Evolutionary conservation across 768 basidiomycete genomes (phyloP).

Genomic region (Kwoniella shandongensis): DNA sequence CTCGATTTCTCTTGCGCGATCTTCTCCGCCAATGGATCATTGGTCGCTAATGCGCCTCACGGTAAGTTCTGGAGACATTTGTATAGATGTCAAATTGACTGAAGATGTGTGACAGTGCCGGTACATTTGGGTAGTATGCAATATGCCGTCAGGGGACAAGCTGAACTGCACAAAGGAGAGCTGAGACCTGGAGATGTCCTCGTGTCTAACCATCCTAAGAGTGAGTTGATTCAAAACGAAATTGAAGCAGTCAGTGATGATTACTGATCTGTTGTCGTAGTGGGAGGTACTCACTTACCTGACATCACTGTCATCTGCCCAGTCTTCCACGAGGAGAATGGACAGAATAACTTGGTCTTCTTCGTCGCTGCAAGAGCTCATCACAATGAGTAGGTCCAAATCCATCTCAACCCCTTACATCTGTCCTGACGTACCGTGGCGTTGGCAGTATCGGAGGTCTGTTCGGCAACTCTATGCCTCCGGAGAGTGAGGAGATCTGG

Average conservation of each 20-base stretch:
- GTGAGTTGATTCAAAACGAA: background rate
- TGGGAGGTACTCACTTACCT: conserved; percentile 63
- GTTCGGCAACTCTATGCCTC: conserved; percentile 88
- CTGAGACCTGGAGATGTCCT: conserved; percentile 83
- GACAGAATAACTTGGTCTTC: conserved; percentile 58
- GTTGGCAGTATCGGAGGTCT: conserved; percentile 67
- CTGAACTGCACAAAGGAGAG: conserved; percentile 21
- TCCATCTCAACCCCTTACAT: too few species aligned
- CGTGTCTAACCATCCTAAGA: conserved; percentile 64
- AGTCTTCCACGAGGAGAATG: conserved; percentile 61
- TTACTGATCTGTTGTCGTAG: conserved; percentile 2
- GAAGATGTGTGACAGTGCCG: conserved; percentile 11
- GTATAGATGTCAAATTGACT: too few species aligned
- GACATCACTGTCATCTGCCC: conserved; percentile 94
- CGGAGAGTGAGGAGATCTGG: conserved; percentile 83
- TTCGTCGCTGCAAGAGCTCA: conserved; percentile 81
- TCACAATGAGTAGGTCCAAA: conserved; percentile 55
- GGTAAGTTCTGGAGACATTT: background rate
- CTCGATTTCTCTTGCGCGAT: conserved; percentile 87
- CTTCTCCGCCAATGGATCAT: conserved; percentile 86
- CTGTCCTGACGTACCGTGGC: too few species aligned
- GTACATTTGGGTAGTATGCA: conserved; percentile 35
- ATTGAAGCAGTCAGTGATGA: too few species aligned
- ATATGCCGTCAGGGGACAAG: conserved; percentile 36
- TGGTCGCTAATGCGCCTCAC: conserved; percentile 81